Base-by-base conservation (phyloP, 2,329 filamentous ascomycete genomes). In the Colletotrichum gigasporum region DNA sequence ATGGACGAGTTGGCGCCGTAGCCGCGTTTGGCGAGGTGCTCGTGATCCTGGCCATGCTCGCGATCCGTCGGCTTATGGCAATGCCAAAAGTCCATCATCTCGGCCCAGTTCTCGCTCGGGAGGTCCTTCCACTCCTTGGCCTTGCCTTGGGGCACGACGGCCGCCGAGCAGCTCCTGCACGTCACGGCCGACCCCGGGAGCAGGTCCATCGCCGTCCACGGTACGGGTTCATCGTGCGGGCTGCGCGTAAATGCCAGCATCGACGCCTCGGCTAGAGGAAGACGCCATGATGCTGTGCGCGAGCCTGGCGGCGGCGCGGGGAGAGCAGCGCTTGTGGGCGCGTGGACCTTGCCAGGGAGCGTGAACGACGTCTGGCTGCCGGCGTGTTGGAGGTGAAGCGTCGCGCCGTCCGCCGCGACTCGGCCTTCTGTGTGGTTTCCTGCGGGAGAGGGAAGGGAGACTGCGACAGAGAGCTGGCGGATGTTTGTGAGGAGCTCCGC, bases 71-170 rank as follows among this genome's bases (percentile, higher is more conserved):
- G 96, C 77, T 98, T 98, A 77, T 99, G 96, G 73, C 96, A 99
- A 77, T 99, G 96, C 96, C 96, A 99, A 70, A 99, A 97, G 76
- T 99, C 96, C 96, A 99, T 99, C 94, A 99, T 97, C 79, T 99
- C 96, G 0, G 96, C 96, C 96, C 96, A 99, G 72, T 97, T 95
- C 71, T 97, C 94, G 73, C 94, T 97, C 0, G 96, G 96, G 16
- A 99, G 81, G 73, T 99, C 94, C 78, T 95, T 97, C 95, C 96
- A 99, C 35, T 79, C 76, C 37, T 76, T 79, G 7, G 87, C 80
- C 3, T 53, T 69, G 7, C 74, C 78, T 3, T 70, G 57, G 1
- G 70, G 39, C 11, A 87, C 76, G 16, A 87, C 64, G 2, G 55
- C 64, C 14, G 72, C 63, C 44, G 67, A 52, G 74, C 82, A 84